Evolutionary conservation across 2,329 filamentous ascomycete species (phyloP).

Genomic region (Talaromyces sp.): DNA sequence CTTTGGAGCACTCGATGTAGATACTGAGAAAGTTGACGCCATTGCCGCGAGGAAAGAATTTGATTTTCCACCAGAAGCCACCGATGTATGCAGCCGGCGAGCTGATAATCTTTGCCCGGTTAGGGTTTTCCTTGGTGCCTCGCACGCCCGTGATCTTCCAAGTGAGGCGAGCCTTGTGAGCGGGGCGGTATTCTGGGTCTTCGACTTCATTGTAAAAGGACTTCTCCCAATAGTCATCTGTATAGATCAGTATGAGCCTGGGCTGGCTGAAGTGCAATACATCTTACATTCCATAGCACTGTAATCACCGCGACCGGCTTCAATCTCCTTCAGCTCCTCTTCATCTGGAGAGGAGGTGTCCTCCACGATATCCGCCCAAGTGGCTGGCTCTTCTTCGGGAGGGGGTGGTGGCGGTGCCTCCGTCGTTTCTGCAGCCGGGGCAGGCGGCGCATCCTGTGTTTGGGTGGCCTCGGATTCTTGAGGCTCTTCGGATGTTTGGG

Average conservation of each 20-base stretch:
- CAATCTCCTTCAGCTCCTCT: slow-evolving; percentile 55
- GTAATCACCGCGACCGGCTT: slow-evolving; percentile 42
- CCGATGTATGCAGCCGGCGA: slow-evolving; percentile 53
- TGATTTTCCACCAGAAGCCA: slow-evolving; percentile 61
- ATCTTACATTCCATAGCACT: slow-evolving; percentile 51
- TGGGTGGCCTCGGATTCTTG: not conserved
- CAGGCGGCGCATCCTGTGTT: slow-evolving; percentile 1
- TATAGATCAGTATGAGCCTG: not conserved
- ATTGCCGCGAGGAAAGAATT: slow-evolving; percentile 60
- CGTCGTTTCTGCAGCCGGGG: slow-evolving; percentile 8
- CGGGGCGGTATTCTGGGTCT: slow-evolving; percentile 53
- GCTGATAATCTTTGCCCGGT: slow-evolving; percentile 54
- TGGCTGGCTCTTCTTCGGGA: slow-evolving; percentile 31
- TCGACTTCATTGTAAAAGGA: slow-evolving; percentile 52
- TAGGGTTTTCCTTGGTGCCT: slow-evolving; percentile 56
- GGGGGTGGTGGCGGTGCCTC: slow-evolving; percentile 16
- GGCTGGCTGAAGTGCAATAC: not conserved
- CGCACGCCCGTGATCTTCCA: slow-evolving; percentile 57
- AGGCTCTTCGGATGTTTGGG: not conserved
- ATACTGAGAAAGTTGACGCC: slow-evolving; percentile 54
- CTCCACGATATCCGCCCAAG: slow-evolving; percentile 53
- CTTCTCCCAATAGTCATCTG: slow-evolving; percentile 55
- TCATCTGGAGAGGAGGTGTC: slow-evolving; percentile 53
- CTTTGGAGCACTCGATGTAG: slow-evolving; percentile 57
- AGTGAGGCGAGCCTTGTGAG: slow-evolving; percentile 52